Evolutionary conservation across 2,329 filamentous ascomycete species (phyloP), one percentile per base, ranked within the genome.

Genomic region (Emydomyces testavorans): DNA sequence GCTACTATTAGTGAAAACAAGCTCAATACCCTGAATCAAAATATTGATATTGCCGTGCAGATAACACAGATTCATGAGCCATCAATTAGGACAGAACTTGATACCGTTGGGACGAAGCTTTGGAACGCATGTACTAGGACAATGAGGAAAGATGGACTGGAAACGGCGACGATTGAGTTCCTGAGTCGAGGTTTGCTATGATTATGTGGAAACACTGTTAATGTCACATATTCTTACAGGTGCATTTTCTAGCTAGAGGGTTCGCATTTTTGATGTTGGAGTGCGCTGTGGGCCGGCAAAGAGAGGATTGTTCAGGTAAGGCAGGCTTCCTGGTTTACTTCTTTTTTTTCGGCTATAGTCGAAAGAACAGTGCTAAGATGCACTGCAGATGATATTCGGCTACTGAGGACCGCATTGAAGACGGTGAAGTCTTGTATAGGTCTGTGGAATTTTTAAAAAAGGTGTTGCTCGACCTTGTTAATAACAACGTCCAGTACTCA

Each of bases 181-280:
- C 29, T 55, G 31, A 54, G 51, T 50, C 55, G 53, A 53, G 54
- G 57, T 58, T 51, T 53, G 43, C 10, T n/a, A 24, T 34, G 26
- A 13, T 10, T 29, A 4, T 41, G 21, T 7, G 8, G n/a, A 37
- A 23, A 21, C 10, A 2, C 13, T 21, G 2, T 24, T 10, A 15
- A 8, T 37, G 11, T 7, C 7, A 13, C 7, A 13, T 2, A n/a
- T 44, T 7, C 36, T 44, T 5, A 51, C 31, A 20, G n/a, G 28
- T 35, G n/a, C n/a, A n/a, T 38, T 8, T 16, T 35, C 15, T 64
- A 60, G 63, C 74, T 4, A 71, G 74, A 32, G 65, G 70, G 4
- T 74, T 89, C 55, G 76, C 84, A 0, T 87, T 85, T 57, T 65
- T 81, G 11, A 63, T 90, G 48, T 68, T 94, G 11, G 78, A 82